Base-by-base conservation (phyloP, 805 yeast species). In the Myxozyma geophila region DNA sequence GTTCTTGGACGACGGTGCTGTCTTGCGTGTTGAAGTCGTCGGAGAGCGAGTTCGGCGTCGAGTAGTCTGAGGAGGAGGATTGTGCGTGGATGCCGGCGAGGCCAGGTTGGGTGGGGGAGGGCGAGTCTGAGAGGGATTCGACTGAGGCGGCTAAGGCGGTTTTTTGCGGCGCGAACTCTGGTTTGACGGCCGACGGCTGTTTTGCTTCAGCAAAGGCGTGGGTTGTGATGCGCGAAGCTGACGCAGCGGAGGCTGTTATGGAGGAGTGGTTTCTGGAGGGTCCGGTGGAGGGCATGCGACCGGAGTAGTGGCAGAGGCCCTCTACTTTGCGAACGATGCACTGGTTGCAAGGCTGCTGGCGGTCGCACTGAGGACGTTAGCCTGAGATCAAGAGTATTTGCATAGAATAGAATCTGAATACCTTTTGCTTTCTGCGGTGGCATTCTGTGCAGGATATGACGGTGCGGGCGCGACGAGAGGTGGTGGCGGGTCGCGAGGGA, bases 391-490 rank as follows among this genome's bases (percentile, higher is more conserved):
- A 8, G 44, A 21, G n/a, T n/a, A n/a, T n/a, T n/a, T n/a, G n/a
- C n/a, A n/a, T n/a, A n/a, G n/a, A n/a, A n/a, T n/a, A n/a, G n/a
- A n/a, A n/a, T n/a, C n/a, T n/a, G n/a, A n/a, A 28, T 21, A 59
- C 68, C 53, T 62, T 64, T 40, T 64, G 68, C 60, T 64, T 64
- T n/a, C 68, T 48, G 53, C 68, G 66, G 40, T 64, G 68, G 56
- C 68, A 64, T 43, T 64, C 68, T 7, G 66, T 62, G 56, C 68
- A 64, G 35, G 68, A 64, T 33, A 63, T 58, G 43, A 64, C 63
- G 54, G 59, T 55, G 28, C 68, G 63, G 33, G 63, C 51, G 43
- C 67, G 64, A 7, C 65, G 58, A 37, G 63, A 21, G 12, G 58
- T 35, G 35, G 40, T 41, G 36, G 35, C 23, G 41, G 54, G 13